Conservation (phyloP, 1,284 basidiomycete genomes). For the Termitomyces sp. region DNA sequence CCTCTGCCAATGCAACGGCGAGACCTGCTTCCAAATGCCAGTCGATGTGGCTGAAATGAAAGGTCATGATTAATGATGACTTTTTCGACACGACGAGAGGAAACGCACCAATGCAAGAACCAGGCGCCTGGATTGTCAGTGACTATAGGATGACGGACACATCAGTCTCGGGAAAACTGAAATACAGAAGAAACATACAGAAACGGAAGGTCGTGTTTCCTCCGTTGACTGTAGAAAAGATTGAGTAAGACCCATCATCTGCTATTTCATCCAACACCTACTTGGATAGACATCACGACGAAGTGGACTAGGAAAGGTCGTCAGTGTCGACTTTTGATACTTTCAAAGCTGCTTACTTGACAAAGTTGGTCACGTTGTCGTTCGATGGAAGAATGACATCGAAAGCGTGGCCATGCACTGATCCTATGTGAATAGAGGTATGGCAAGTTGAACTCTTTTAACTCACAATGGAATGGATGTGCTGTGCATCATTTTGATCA, state of each 20-base stretch:
- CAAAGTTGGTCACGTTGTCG: constrained; percentile 25
- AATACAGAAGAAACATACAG: constrained; percentile 14
- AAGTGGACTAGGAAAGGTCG: constrained; percentile 19
- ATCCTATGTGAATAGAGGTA: constrained; percentile 5
- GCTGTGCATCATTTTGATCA: constrained; percentile 13
- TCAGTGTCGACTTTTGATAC: background rate
- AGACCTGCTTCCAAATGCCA: constrained; percentile 37
- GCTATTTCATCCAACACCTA: constrained; percentile 9
- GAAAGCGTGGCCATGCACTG: constrained; percentile 36
- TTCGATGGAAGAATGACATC: constrained; percentile 28
- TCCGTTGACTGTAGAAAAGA: constrained; percentile 23
- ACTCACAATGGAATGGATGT: constrained; percentile 35
- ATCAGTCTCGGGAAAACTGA: background rate
- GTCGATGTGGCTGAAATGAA: constrained; percentile 28
- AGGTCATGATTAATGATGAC: background rate
- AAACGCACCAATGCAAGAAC: constrained; percentile 34
- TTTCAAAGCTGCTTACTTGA: constrained; percentile 19
- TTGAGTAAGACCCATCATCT: background rate
- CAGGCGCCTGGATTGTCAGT: constrained; percentile 34
- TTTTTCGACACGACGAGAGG: background rate
- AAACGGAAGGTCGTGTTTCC: constrained; percentile 34
- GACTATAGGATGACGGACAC: constrained; percentile 9
- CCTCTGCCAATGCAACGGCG: constrained; percentile 33
- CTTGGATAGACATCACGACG: constrained; percentile 33
- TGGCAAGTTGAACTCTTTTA: background rate